These are phyloP conservation scores for Eucalyptus coolabah DNA, from an alignment of 345 rosid species.

Conservation along the genomic window DNA sequence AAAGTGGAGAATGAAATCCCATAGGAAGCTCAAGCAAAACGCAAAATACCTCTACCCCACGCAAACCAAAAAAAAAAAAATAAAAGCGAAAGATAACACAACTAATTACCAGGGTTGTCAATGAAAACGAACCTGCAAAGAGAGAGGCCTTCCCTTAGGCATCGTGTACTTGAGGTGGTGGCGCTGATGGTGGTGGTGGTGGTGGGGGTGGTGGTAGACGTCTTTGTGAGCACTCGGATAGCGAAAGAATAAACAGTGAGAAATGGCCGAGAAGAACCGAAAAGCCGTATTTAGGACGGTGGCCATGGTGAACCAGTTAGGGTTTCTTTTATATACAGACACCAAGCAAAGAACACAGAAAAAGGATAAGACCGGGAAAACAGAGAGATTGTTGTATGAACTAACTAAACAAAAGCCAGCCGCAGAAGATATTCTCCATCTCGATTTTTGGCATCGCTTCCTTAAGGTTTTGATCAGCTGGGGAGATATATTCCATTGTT, in stretches of 20 bases:
- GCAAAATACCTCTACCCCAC: not conserved
- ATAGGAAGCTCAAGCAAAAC: not conserved
- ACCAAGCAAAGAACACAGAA: not conserved
- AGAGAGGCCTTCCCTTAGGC: constrained; percentile 71
- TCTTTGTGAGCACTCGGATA: constrained; percentile 13
- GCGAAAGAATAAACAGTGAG: constrained; percentile 49
- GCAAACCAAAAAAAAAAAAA: not conserved
- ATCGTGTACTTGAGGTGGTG: constrained; percentile 21
- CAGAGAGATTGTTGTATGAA: not conserved
- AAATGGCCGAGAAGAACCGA: constrained; percentile 37
- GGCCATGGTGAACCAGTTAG: constrained; percentile 12
- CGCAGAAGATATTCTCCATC: constrained; percentile 40
- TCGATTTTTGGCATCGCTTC: constrained; percentile 25
- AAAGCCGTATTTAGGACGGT: constrained; percentile 29
- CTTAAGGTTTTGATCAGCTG: constrained; percentile 12
- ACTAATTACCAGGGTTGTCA: not conserved
- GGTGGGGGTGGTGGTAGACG: not conserved
- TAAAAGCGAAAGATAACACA: not conserved
- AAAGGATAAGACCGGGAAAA: not conserved
- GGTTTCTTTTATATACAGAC: not conserved
- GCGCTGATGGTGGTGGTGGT: not conserved
- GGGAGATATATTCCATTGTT: constrained; percentile 28
- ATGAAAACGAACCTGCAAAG: constrained; percentile 63
- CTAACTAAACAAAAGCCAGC: not conserved
- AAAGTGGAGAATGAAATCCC: not conserved